These are phyloP conservation scores for Tuctoria greenei DNA, from an alignment of 176 grass and related monocot species.

Conservation along the genomic window DNA sequence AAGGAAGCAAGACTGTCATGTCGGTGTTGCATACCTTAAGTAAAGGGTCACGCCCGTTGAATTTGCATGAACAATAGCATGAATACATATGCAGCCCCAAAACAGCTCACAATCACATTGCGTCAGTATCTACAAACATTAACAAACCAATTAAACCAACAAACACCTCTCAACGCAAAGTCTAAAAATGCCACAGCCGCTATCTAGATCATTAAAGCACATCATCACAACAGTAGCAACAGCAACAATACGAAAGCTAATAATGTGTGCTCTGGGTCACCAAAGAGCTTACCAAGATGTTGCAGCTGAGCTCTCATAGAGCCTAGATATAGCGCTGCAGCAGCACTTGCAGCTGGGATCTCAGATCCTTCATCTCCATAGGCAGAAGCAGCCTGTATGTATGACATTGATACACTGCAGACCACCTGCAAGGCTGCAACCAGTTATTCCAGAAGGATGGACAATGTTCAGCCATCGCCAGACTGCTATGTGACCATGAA, in stretches of 20 bases:
- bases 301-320: background rate
- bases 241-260: background rate
- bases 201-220: background rate
- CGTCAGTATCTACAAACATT: background rate
- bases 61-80: background rate
- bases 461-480: background rate
- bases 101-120: conserved; percentile 16
- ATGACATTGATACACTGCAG: background rate
- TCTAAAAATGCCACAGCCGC: background rate
- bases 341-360: background rate
- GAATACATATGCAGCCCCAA: background rate
- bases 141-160: background rate
- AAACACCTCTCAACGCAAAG: background rate
- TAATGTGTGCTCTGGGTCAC: background rate
- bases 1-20: background rate
- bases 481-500: background rate
- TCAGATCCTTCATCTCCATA: background rate
- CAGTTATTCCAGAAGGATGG: background rate
- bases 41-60: background rate
- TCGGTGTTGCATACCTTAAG: background rate
- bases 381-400: background rate
- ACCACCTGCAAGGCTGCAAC: conserved; percentile 1
- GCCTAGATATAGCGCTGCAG: background rate
- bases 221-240: background rate
- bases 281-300: background rate